Evolutionary conservation across 139 green algal species (phyloP).

Genomic region (Diplosphaera chodatii): DNA sequence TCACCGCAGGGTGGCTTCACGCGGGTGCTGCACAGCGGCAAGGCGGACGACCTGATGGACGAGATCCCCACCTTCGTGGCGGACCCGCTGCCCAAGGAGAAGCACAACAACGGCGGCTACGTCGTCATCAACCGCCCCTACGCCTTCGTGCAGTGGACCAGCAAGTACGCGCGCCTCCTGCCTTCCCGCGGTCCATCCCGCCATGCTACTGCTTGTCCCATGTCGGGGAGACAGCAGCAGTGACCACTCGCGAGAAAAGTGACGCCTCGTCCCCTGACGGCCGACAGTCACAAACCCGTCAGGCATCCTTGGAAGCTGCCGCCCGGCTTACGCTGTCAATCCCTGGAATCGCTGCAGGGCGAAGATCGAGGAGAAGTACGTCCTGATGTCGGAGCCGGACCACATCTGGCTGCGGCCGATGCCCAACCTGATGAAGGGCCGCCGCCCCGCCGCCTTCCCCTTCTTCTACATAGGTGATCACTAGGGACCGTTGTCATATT

Average conservation of each 20-base stretch:
- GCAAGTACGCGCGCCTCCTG: too few relatives aligned
- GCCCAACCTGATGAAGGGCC: constrained; percentile 81
- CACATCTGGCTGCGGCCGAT: constrained; percentile 91
- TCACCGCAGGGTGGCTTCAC: constrained; percentile 75
- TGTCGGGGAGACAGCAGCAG: too few relatives aligned
- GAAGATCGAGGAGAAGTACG: constrained; percentile 78
- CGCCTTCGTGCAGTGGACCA: constrained; percentile 85
- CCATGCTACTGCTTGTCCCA: neutral
- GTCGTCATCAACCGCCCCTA: constrained; percentile 93
- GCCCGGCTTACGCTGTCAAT: too few relatives aligned
- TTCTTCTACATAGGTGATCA: constrained; percentile 93
- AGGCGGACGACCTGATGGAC: constrained; percentile 86
- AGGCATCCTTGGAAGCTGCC: too few relatives aligned
- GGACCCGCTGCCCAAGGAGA: constrained; percentile 69
- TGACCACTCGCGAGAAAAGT: too few relatives aligned
- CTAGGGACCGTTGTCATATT: too few relatives aligned
- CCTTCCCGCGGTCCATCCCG: neutral
- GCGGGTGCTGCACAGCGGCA: constrained; percentile 85
- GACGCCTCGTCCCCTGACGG: too few relatives aligned
- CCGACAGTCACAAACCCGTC: too few relatives aligned
- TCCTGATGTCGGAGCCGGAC: constrained; percentile 97
- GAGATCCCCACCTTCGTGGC: constrained; percentile 94
- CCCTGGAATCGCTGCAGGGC: constrained; percentile 32
- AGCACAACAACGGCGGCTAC: constrained; percentile 72
- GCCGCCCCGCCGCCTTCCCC: constrained; percentile 74